Base-by-base conservation (phyloP, 164 flowering plant genomes). In the Sedum album region DNA sequence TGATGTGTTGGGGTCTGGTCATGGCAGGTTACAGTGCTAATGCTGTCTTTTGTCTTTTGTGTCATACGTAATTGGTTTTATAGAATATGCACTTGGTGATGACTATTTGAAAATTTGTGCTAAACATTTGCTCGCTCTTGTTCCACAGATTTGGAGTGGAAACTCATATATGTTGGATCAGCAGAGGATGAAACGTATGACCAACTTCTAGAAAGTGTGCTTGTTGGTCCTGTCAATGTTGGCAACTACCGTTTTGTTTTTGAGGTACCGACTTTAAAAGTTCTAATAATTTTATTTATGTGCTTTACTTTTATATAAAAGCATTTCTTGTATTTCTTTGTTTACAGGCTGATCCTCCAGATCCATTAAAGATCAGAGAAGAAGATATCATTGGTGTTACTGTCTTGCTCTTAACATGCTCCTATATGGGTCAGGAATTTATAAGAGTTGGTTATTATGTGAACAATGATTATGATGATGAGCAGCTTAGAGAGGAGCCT, bases 111-210 rank as follows among this genome's bases (percentile, higher is more conserved):
- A 17, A 26, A n/a, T n/a, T n/a, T n/a, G n/a, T n/a, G n/a, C n/a
- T 60, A 13, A 38, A 38, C 41, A 38, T 6, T 38, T 38, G 41
- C 41, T 38, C 10, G 41, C 20, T 46, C 51, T 17, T 6, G 31
- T 13, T 15, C 18, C 68, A 53, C 92, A 95, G 99, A 95, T 79
- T 76, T 95, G 82, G 97, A 95, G 74, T 95, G 99, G 99, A 95
- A 94, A 74, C 96, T 95, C 65, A 88, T 83, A 7, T 95, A 95
- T 72, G 99, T 95, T 31, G 99, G 99, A 74, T 92, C 97, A 73
- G 97, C 99, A 48, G 99, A 95, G 75, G 97, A 92, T 81, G 99
- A 95, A 73, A 85, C 96, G 7, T 88, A 87, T 72, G 99, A 95
- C 75, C 99, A 95, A 76, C 82, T 91, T 13, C 70, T 94, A 53